These are phyloP conservation scores for Heritiera littoralis DNA, from an alignment of 345 rosid species.

Conservation along the genomic window DNA sequence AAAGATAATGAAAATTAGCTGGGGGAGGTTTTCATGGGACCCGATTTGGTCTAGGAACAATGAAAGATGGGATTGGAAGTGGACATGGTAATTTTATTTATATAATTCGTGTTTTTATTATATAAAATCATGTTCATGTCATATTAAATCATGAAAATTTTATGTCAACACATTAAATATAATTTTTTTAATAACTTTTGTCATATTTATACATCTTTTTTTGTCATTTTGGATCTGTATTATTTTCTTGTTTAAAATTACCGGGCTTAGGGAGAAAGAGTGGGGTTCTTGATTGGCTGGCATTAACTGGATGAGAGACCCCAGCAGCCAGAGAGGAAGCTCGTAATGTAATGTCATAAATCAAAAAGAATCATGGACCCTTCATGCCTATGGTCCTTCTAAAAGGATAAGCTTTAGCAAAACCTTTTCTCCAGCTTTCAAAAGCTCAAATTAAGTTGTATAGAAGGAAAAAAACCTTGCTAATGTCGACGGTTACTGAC, in stretches of 20 bases:
- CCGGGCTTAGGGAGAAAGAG: neutral
- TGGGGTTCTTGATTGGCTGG: conserved; percentile 30
- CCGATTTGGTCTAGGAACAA: conserved; percentile 4
- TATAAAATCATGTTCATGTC: too few relatives aligned
- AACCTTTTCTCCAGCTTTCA: neutral
- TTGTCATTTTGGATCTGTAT: too few relatives aligned
- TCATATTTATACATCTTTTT: too few relatives aligned
- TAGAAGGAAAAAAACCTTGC: neutral
- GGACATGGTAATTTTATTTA: too few relatives aligned
- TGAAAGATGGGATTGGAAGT: neutral
- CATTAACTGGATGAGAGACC: conserved; percentile 29
- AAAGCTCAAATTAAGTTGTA: neutral
- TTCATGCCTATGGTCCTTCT: conserved; percentile 10
- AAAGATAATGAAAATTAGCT: conserved; percentile 24
- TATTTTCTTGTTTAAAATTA: too few relatives aligned
- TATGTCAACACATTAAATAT: too few relatives aligned
- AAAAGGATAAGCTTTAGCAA: neutral
- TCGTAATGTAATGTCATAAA: conserved; percentile 12
- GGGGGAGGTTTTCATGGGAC: conserved; percentile 28
- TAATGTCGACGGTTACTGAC: neutral
- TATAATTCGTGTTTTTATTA: too few relatives aligned
- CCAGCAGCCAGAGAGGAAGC: conserved; percentile 16
- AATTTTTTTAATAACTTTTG: too few relatives aligned
- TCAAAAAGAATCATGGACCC: conserved; percentile 27
- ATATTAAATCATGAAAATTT: too few relatives aligned